Evolutionary conservation across 495 filamentous ascomycete species (phyloP).

Genomic region (Xylaria venustula): DNA sequence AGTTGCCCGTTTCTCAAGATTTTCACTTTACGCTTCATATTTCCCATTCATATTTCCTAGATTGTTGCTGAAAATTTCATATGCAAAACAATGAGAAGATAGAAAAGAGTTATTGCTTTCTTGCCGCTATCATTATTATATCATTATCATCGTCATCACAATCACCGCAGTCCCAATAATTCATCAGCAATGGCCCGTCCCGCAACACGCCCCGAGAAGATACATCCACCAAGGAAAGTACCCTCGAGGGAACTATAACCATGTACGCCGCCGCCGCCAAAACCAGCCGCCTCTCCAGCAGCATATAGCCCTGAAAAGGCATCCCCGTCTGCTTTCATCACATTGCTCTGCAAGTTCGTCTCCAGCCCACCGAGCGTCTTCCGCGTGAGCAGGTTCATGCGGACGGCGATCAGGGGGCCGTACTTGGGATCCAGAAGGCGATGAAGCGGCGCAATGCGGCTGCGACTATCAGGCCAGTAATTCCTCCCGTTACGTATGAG

Average conservation of each 20-base stretch:
- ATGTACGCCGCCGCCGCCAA: constrained; percentile 53
- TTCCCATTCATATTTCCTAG: no score
- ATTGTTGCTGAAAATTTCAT: no score
- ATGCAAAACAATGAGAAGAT: no score
- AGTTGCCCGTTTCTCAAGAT: no score
- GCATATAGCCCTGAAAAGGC: constrained; percentile 49
- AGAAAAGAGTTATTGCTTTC: no score
- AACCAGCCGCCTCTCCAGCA: constrained; percentile 53
- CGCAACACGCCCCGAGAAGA: constrained; percentile 50
- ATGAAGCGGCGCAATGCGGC: constrained; percentile 45
- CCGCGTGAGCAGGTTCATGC: constrained; percentile 50
- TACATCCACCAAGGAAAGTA: constrained; percentile 50
- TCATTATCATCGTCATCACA: not conserved
- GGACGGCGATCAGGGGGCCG: constrained; percentile 50
- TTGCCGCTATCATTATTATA: no score
- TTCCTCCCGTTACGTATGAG: constrained; percentile 46
- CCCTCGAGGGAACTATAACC: constrained; percentile 52
- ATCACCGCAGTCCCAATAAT: constrained; percentile 17
- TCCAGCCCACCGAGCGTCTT: constrained; percentile 55
- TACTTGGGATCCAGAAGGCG: constrained; percentile 44
- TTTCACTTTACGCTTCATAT: no score
- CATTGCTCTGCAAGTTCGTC: constrained; percentile 49
- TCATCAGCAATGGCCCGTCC: constrained; percentile 44
- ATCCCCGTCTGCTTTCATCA: constrained; percentile 41
- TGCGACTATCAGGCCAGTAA: constrained; percentile 47